Percentiles rank a stretch among this genome's conserved stretches.
Evolutionary conservation across 225 moss, liverwort and hornwort species (phyloP).

Genomic region (Lunularia cruciata): DNA sequence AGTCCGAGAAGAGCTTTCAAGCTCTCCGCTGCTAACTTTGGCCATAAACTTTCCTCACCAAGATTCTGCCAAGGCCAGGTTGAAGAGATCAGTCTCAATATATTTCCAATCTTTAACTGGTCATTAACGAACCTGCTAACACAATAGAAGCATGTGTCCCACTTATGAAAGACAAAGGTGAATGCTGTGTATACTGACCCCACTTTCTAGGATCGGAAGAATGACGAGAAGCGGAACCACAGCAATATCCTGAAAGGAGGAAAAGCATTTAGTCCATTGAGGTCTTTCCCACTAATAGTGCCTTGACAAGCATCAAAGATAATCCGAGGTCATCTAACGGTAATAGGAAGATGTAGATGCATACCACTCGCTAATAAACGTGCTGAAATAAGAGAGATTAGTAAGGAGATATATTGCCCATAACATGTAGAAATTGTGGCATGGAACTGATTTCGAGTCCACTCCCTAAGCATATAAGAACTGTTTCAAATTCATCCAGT

Average conservation of each 20-base stretch:
- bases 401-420: too few species aligned
- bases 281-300: neutral
- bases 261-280: neutral
- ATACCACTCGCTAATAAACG: too few species aligned
- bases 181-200: conserved; percentile 52
- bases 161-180: neutral
- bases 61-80: conserved; percentile 55
- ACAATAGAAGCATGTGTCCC: too few species aligned
- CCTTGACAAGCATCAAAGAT: neutral
- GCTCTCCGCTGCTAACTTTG: conserved; percentile 85
- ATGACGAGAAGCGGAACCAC: conserved; percentile 94
- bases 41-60: conserved; percentile 76
- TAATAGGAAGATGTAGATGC: neutral
- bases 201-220: conserved; percentile 91
- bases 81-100: too few species aligned
- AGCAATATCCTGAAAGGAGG: conserved; percentile 78
- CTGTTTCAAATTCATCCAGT: too few species aligned
- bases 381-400: too few species aligned
- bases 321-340: neutral
- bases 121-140: too few species aligned
- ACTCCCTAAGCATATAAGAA: too few species aligned
- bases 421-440: too few species aligned
- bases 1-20: conserved; percentile 96
- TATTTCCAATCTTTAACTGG: too few species aligned
- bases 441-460: too few species aligned